A percentile compares a stretch with the other conserved stretches of the same genome.
phyloP scores from a whole-genome alignment of 73 alveolate species.

The Uronychia setigera region DNA sequence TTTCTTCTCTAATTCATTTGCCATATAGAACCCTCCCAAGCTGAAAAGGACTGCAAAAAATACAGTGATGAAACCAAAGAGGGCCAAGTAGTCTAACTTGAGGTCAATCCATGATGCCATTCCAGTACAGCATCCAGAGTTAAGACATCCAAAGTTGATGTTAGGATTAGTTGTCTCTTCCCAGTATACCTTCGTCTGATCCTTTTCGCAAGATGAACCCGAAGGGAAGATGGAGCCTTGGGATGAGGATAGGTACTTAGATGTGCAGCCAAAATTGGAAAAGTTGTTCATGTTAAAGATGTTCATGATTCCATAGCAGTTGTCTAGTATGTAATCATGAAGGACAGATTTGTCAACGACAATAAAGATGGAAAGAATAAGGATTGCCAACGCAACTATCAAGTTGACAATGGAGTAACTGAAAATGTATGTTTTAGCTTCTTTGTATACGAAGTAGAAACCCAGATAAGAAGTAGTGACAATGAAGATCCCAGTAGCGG shows the following conservation, averaged over 20 bases:
- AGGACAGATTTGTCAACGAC: not conserved
- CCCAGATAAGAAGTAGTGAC: not conserved
- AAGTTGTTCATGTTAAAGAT: not conserved
- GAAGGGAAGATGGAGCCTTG: not conserved
- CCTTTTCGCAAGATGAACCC: not conserved
- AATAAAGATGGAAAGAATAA: slow-evolving; percentile 1
- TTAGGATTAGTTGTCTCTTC: not conserved
- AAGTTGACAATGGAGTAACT: not conserved
- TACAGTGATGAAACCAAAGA: slow-evolving; percentile 3
- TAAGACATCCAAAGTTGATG: slow-evolving; percentile 5
- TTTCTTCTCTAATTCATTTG: not conserved
- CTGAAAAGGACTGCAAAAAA: not conserved
- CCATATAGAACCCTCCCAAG: slow-evolving; percentile 3
- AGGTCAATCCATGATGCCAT: not conserved
- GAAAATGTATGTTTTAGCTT: not conserved
- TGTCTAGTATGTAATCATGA: not conserved
- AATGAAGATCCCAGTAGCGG: not conserved
- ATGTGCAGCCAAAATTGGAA: not conserved
- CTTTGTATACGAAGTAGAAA: not conserved
- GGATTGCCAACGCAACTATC: not conserved
- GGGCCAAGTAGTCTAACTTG: not conserved
- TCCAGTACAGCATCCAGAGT: slow-evolving; percentile 6
- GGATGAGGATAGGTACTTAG: not conserved
- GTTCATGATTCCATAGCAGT: not conserved
- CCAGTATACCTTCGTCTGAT: not conserved